These are phyloP conservation scores for Notholithocarpus densiflorus DNA, from an alignment of 306 rosid species.

Conservation along the genomic window DNA sequence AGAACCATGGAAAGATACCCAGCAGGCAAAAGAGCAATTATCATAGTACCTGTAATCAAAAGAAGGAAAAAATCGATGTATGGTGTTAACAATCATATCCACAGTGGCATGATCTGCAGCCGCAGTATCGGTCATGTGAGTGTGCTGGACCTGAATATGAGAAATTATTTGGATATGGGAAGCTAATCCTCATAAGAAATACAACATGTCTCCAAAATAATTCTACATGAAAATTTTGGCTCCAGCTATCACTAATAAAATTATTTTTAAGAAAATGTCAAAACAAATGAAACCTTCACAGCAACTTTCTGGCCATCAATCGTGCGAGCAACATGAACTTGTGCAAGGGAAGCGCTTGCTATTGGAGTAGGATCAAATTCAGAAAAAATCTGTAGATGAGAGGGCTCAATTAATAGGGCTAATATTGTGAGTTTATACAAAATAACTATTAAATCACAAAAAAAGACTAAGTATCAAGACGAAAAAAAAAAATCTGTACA, in stretches of 20 bases:
- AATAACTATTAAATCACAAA: background rate
- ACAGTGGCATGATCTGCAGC: constrained; percentile 94
- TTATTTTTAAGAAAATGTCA: constrained; percentile 5
- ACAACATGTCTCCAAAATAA: background rate
- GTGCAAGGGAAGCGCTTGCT: constrained; percentile 99
- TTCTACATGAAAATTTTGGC: constrained; percentile 5
- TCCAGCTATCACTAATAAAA: constrained; percentile 24
- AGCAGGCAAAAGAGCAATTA: constrained; percentile 7
- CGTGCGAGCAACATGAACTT: constrained; percentile 82
- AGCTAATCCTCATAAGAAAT: constrained; percentile 24
- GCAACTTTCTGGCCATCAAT: constrained; percentile 93
- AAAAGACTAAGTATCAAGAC: constrained; percentile 12
- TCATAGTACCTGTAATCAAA: constrained; percentile 79
- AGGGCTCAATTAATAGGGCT: constrained; percentile 18
- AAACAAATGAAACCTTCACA: constrained; percentile 70
- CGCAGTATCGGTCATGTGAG: constrained; percentile 95
- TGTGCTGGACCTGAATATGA: constrained; percentile 84
- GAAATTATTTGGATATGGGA: constrained; percentile 17
- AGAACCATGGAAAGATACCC: constrained; percentile 6
- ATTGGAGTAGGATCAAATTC: constrained; percentile 84
- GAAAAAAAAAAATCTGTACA: background rate
- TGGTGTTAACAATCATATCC: constrained; percentile 67
- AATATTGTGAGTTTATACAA: background rate
- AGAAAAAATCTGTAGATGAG: constrained; percentile 61
- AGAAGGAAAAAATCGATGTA: constrained; percentile 75